A percentile compares a stretch with the other conserved stretches of the same genome.
These are phyloP conservation scores for Adansonia grandidieri DNA, from an alignment of 441 rosid genomes.

Conservation along the genomic window DNA sequence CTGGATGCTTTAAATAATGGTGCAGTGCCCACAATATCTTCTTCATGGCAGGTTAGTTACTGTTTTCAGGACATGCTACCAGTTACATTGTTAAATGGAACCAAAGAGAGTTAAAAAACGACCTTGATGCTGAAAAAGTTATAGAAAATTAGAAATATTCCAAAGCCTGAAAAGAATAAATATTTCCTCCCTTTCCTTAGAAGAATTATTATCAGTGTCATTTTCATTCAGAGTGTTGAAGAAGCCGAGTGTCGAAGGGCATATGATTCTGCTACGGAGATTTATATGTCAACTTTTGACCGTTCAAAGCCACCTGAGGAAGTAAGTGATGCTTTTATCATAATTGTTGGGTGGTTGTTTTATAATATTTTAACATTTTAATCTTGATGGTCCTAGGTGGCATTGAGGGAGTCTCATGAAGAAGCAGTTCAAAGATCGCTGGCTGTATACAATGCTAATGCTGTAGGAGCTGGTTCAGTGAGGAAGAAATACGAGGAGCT, in stretches of 20 bases:
- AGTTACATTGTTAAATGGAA: conserved; percentile 16
- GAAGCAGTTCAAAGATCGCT: conserved; percentile 79
- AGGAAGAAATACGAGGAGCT: conserved; percentile 87
- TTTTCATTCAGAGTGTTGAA: conserved; percentile 77
- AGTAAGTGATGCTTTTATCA: conserved; percentile 50
- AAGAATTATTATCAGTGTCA: conserved; percentile 7
- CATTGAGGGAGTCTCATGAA: conserved; percentile 89
- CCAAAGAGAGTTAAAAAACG: not conserved
- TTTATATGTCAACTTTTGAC: conserved; percentile 70
- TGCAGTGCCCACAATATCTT: conserved; percentile 96
- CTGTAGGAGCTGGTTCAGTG: conserved; percentile 86
- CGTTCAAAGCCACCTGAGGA: conserved; percentile 85
- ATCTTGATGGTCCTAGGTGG: conserved; percentile 55
- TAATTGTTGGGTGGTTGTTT: conserved; percentile 25
- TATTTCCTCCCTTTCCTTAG: not conserved
- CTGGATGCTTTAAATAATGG: conserved; percentile 95
- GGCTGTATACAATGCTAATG: conserved; percentile 67
- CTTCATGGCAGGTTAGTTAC: conserved; percentile 95
- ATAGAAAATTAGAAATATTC: not conserved
- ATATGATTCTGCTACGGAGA: conserved; percentile 78
- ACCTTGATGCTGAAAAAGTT: conserved; percentile 7
- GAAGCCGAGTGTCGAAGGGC: conserved; percentile 96
- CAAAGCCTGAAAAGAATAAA: not conserved
- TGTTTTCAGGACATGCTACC: conserved; percentile 6
- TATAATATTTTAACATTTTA: conserved; percentile 26